A percentile compares a stretch with the other conserved stretches of the same genome.
Conservation (phyloP, 495 filamentous ascomycete species). For the Talaromyces stipitatus region DNA sequence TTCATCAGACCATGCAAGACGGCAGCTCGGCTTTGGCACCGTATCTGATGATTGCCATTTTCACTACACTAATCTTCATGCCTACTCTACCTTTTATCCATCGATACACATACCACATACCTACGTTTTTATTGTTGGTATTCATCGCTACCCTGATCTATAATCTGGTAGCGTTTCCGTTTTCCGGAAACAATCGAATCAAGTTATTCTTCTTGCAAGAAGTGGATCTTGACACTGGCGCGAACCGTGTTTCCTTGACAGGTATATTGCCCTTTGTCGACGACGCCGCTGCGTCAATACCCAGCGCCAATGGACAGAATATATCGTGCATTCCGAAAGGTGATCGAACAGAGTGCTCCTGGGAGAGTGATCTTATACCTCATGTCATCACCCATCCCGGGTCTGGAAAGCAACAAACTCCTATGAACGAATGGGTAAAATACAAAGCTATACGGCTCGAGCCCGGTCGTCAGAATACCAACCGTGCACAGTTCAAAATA, state of each 20-base stretch:
- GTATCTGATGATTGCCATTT: constrained; percentile 59
- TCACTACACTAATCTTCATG: constrained; percentile 66
- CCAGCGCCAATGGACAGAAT: constrained; percentile 57
- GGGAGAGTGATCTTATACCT: constrained; percentile 54
- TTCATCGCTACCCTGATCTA: constrained; percentile 75
- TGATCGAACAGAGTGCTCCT: constrained; percentile 59
- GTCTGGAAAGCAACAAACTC: constrained; percentile 23
- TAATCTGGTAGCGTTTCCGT: constrained; percentile 84
- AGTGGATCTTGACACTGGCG: constrained; percentile 66
- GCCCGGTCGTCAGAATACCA: constrained; percentile 8
- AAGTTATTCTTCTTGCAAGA: constrained; percentile 84
- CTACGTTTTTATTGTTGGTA: constrained; percentile 64
- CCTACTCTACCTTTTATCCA: constrained; percentile 81
- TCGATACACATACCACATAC: constrained; percentile 75
- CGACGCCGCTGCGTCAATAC: constrained; percentile 57
- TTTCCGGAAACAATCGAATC: constrained; percentile 66
- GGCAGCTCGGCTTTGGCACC: constrained; percentile 57
- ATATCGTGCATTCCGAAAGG: constrained; percentile 40
- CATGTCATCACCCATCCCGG: constrained; percentile 34
- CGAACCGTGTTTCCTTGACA: constrained; percentile 58
- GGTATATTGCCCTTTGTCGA: constrained; percentile 68
- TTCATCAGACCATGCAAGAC: constrained; percentile 76
- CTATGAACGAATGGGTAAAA: constrained; percentile 51
- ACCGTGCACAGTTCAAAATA: constrained; percentile 49
- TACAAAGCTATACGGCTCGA: constrained; percentile 47